phyloP scores from a whole-genome alignment of 2,329 filamentous ascomycete genomes.

The Periglandula ipomoeae region DNA sequence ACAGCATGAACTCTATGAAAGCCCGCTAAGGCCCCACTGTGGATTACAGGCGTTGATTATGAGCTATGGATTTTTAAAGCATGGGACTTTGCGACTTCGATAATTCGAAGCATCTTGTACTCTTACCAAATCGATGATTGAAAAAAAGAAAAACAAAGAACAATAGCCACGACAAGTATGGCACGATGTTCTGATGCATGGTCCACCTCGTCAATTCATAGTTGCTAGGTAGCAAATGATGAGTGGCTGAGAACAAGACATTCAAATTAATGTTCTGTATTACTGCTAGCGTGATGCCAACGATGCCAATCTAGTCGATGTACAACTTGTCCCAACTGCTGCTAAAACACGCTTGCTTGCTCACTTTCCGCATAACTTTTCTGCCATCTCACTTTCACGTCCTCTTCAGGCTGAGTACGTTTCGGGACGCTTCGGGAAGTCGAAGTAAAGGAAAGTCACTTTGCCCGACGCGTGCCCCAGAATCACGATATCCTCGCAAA shows the following conservation, averaged over 20 bases:
- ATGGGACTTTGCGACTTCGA: not conserved
- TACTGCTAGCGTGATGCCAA: not conserved
- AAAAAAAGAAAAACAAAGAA: not conserved
- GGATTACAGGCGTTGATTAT: not conserved
- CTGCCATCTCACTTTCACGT: not conserved
- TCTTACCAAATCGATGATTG: not conserved
- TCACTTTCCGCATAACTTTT: not conserved
- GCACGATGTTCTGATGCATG: not conserved
- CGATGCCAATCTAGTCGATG: not conserved
- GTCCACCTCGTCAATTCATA: not conserved
- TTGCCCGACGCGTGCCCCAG: constrained; percentile 10
- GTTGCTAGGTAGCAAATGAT: not conserved
- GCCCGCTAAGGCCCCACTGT: constrained; percentile 23
- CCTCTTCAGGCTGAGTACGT: constrained; percentile 1
- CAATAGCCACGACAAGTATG: not conserved
- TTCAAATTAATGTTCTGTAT: not conserved
- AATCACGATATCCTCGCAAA: constrained; percentile 9
- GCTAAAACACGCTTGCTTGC: not conserved
- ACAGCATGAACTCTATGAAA: constrained; percentile 35
- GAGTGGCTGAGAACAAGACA: not conserved
- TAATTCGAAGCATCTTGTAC: not conserved
- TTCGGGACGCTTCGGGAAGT: constrained; percentile 5
- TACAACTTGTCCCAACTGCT: not conserved
- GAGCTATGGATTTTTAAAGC: not conserved
- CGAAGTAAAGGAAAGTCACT: constrained; percentile 10